phyloP scores from a whole-genome alignment of 345 rosid genomes.

The Gossypium bickii region DNA sequence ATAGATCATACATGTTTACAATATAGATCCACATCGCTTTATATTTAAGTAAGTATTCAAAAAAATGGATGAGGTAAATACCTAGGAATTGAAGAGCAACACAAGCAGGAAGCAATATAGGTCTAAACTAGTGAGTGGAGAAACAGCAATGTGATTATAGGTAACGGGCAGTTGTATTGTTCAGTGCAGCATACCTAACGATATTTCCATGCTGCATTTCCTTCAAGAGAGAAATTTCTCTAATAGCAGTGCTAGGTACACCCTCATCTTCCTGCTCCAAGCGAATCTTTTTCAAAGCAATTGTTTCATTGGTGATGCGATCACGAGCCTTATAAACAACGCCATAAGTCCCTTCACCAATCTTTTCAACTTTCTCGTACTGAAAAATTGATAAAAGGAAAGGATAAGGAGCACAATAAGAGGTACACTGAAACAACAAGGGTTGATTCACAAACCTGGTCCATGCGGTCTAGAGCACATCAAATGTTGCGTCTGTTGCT shows the following conservation, averaged over 20 bases:
- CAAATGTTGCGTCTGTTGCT: neutral
- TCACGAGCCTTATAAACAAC: constrained; percentile 97
- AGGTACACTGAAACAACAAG: neutral
- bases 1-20: neutral
- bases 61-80: neutral
- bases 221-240: constrained; percentile 96
- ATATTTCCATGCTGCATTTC: constrained; percentile 98
- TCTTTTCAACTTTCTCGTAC: constrained; percentile 99
- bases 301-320: constrained; percentile 78
- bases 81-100: neutral
- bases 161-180: neutral
- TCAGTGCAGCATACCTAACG: constrained; percentile 52
- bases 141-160: neutral
- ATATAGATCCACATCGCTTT: neutral
- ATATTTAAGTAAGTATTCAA: neutral
- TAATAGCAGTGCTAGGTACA: constrained; percentile 95
- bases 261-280: constrained; percentile 99
- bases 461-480: constrained; percentile 6
- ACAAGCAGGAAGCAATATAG: neutral
- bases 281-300: constrained; percentile 96
- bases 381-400: constrained; percentile 21
- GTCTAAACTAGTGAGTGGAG: neutral
- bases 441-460: constrained; percentile 7
- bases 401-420: neutral
- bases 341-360: constrained; percentile 98